Percentiles rank a stretch among this genome's conserved stretches.
These are phyloP conservation scores for Penicillium sclerotiorum DNA, from an alignment of 2,329 filamentous ascomycete species.

Conservation along the genomic window DNA sequence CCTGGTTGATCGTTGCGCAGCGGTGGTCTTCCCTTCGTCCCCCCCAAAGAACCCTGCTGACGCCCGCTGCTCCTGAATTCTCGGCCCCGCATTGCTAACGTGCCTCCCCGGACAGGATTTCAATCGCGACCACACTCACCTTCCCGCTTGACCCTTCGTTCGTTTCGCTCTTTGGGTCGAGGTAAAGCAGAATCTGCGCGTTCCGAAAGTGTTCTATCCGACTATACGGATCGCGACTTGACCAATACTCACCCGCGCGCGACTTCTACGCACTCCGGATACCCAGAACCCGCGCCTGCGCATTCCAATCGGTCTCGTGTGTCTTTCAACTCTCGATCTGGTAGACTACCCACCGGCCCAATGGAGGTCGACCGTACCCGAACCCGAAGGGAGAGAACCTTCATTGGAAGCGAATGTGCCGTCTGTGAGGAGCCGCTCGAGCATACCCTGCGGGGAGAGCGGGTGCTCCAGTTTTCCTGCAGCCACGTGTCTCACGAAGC, in stretches of 20 bases:
- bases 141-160: conserved; percentile 35
- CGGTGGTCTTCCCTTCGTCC: too few relatives aligned
- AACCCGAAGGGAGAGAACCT: conserved; percentile 85
- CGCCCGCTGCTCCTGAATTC: background rate
- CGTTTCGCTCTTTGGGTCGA: conserved; percentile 35
- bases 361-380: conserved; percentile 77
- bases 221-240: conserved; percentile 20
- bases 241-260: conserved; percentile 28
- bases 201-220: conserved; percentile 32
- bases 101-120: conserved; percentile 28
- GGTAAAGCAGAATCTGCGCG: conserved; percentile 18
- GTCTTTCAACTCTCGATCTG: conserved; percentile 42
- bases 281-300: conserved; percentile 21
- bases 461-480: conserved; percentile 93
- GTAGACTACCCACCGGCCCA: conserved; percentile 61
- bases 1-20: too few relatives aligned
- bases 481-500: conserved; percentile 97
- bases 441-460: conserved; percentile 90
- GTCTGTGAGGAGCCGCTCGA: conserved; percentile 97
- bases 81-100: conserved; percentile 29
- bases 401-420: conserved; percentile 90
- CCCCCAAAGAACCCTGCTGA: background rate
- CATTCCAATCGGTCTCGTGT: conserved; percentile 36
- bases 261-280: conserved; percentile 26
- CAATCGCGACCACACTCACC: conserved; percentile 34